A percentile compares a stretch with the other conserved stretches of the same genome.
Evolutionary conservation across 75 land plant genomes (phyloP).

Genomic region (Adiantum capillusveneris): DNA sequence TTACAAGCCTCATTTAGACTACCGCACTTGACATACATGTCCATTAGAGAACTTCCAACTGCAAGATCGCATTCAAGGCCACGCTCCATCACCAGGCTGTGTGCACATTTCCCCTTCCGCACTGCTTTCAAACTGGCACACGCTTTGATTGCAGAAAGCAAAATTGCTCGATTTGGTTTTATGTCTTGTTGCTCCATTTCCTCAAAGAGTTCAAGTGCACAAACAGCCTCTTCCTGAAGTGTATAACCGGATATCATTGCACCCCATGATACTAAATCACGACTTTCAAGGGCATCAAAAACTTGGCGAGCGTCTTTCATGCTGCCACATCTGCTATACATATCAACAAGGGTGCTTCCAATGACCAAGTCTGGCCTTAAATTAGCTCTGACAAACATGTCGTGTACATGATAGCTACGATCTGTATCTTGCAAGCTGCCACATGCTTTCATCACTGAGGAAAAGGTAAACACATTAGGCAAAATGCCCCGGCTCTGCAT

Average conservation of each 20-base stretch:
- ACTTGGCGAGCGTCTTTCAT: conserved; percentile 8
- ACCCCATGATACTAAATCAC: conserved; percentile 5
- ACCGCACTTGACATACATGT: conserved; percentile 20
- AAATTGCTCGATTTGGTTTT: conserved; percentile 9
- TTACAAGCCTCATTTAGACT: conserved; percentile 14
- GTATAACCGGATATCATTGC: conserved; percentile 13
- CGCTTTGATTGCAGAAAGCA: conserved; percentile 10
- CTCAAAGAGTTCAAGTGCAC: conserved; percentile 8
- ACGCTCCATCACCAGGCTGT: neutral
- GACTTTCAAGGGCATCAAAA: conserved; percentile 3
- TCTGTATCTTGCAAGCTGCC: conserved; percentile 7
- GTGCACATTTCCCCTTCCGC: conserved; percentile 8
- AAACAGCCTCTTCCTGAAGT: neutral
- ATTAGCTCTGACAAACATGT: conserved; percentile 23
- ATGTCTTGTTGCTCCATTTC: conserved; percentile 3
- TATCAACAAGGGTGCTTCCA: conserved; percentile 8
- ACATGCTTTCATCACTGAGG: conserved; percentile 14
- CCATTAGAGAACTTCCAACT: conserved; percentile 8
- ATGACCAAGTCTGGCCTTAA: neutral
- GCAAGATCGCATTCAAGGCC: conserved; percentile 6
- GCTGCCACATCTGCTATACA: conserved; percentile 17
- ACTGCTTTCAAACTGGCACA: conserved; percentile 7
- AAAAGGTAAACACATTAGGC: conserved; percentile 16
- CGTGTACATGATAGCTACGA: conserved; percentile 25
- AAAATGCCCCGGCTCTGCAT: conserved; percentile 12